A percentile compares a stretch with the other conserved stretches of the same genome.
These are phyloP conservation scores for Centella asiatica DNA, from an alignment of 129 eudicot genomes.

Conservation along the genomic window DNA sequence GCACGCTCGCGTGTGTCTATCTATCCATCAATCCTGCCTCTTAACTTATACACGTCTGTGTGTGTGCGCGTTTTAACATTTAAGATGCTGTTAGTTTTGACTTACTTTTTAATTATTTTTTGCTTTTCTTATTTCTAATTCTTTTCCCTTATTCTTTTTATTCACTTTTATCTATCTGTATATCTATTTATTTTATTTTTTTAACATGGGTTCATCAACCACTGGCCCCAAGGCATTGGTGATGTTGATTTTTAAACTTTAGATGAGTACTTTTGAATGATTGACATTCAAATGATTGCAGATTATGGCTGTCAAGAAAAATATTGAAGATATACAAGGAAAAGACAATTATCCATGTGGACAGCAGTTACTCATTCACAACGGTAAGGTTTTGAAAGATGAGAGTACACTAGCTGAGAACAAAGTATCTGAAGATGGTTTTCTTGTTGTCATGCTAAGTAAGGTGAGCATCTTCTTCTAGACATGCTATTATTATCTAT, in stretches of 20 bases:
- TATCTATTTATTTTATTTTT: not conserved
- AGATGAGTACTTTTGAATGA: conserved; percentile 6
- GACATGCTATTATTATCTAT: not conserved
- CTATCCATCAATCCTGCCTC: too few species aligned
- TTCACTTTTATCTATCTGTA: too few species aligned
- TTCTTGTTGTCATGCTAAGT: conserved; percentile 96
- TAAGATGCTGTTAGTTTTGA: too few species aligned
- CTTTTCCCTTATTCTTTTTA: too few species aligned
- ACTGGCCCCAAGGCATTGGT: too few species aligned
- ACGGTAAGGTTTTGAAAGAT: conserved; percentile 93
- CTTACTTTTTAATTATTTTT: too few species aligned
- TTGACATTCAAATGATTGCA: conserved; percentile 17
- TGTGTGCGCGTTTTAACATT: too few species aligned
- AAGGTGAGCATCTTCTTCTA: conserved; percentile 43
- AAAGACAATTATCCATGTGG: conserved; percentile 96
- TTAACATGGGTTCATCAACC: not conserved
- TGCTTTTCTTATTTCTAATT: too few species aligned
- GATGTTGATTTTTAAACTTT: not conserved
- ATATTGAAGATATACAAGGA: conserved; percentile 88
- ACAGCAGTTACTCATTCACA: conserved; percentile 82
- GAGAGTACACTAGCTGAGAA: conserved; percentile 82
- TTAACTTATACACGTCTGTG: too few species aligned
- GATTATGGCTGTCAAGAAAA: conserved; percentile 92
- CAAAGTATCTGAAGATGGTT: conserved; percentile 89
- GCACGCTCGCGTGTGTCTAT: too few species aligned